Percentiles rank a stretch among this genome's conserved stretches.
Conservation (phyloP, 352 stramenopile genomes). For the Thraustochytrium sp. region DNA sequence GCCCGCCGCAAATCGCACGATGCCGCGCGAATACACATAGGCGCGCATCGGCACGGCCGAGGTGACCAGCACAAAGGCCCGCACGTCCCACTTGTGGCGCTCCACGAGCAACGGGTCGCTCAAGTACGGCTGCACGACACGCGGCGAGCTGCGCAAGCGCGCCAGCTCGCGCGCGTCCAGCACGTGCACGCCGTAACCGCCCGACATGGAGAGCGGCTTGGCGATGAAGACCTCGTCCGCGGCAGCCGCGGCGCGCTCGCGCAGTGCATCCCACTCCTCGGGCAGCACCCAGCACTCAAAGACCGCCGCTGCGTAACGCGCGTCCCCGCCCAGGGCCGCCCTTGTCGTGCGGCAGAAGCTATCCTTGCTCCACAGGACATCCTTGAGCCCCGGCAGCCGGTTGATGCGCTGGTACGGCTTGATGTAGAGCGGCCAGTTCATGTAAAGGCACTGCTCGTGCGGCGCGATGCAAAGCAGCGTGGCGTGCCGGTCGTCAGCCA, state of each 20-base stretch:
- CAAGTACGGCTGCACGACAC: constrained; percentile 81
- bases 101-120: constrained; percentile 76
- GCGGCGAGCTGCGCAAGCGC: constrained; percentile 47
- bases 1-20: constrained; percentile 77
- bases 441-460: neutral
- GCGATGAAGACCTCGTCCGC: neutral
- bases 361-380: constrained; percentile 22
- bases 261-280: neutral
- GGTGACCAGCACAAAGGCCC: constrained; percentile 82
- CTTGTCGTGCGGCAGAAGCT: constrained; percentile 3
- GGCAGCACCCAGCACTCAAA: constrained; percentile 18
- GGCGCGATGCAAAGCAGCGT: neutral
- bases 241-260: neutral
- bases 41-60: constrained; percentile 72
- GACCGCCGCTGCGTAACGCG: neutral
- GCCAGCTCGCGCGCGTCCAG: neutral
- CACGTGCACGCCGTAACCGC: neutral
- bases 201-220: neutral
- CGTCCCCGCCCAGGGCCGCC: neutral
- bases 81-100: constrained; percentile 84
- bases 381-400: neutral
- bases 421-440: neutral
- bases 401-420: constrained; percentile 26
- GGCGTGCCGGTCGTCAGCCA: neutral
- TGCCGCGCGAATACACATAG: constrained; percentile 78